phyloP scores from a whole-genome alignment of 495 filamentous ascomycete genomes.

The Xylaria scruposa region DNA sequence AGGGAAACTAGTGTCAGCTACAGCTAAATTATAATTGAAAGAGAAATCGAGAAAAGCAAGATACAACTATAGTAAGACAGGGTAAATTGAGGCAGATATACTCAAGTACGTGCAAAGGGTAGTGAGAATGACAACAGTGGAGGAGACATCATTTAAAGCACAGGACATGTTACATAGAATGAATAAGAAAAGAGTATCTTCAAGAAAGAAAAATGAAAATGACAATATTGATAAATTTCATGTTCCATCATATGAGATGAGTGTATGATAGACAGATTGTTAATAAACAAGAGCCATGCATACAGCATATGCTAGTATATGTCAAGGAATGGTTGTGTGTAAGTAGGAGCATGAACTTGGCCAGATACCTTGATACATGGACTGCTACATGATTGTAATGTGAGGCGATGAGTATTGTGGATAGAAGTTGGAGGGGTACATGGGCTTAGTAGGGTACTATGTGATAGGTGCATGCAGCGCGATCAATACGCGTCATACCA shows the following conservation, averaged over 20 bases:
- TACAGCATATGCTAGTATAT: not conserved
- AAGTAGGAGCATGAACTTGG: not conserved
- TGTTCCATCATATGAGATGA: not conserved
- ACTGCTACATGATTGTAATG: slow-evolving; percentile 6
- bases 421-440: slow-evolving; percentile 6
- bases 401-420: slow-evolving; percentile 21
- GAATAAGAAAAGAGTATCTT: not conserved
- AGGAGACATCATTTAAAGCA: not conserved
- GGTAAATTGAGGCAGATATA: not conserved
- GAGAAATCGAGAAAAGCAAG: not conserved
- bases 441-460: slow-evolving; percentile 20
- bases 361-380: slow-evolving; percentile 23
- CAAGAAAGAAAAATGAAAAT: not conserved
- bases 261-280: not conserved
- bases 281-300: slow-evolving; percentile 16
- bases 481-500: slow-evolving; percentile 23
- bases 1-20: slow-evolving; percentile 42
- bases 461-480: slow-evolving; percentile 21
- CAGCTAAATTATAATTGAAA: slow-evolving; percentile 30
- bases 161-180: not conserved
- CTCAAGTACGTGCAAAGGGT: not conserved
- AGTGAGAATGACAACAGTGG: not conserved
- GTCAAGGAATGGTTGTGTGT: not conserved
- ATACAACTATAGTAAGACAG: slow-evolving; percentile 9
- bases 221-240: not conserved